phyloP scores from a whole-genome alignment of 352 stramenopile genomes.

The Thraustochytrium striatum region DNA sequence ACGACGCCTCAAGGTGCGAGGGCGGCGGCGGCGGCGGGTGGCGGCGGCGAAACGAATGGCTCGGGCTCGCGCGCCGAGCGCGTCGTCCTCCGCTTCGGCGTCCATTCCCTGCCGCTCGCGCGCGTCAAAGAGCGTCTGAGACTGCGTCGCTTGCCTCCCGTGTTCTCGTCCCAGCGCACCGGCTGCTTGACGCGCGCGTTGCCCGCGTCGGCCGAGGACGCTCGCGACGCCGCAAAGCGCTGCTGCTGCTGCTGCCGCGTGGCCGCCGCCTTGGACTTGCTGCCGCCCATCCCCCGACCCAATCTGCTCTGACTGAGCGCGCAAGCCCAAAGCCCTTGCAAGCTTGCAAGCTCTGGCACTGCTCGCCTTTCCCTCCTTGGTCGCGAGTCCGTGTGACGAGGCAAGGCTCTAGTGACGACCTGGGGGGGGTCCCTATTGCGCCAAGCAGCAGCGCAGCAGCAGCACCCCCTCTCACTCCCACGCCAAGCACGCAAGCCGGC shows the following conservation, averaged over 20 bases:
- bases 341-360: too few species aligned
- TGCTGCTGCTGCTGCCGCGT: background rate
- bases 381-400: too few species aligned
- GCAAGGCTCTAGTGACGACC: too few species aligned
- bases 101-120: background rate
- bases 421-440: too few species aligned
- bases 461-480: too few species aligned
- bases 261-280: background rate
- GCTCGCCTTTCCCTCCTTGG: too few species aligned
- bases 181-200: background rate
- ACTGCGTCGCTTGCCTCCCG: background rate
- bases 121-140: background rate
- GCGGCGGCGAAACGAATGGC: background rate
- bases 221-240: background rate
- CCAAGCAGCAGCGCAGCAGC: too few species aligned
- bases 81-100: background rate
- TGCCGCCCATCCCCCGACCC: too few species aligned
- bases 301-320: too few species aligned
- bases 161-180: background rate
- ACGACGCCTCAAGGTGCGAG: background rate
- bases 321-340: too few species aligned
- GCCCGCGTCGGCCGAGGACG: too few species aligned
- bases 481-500: too few species aligned
- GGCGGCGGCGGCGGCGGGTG: background rate
- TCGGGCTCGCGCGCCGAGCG: background rate